These are phyloP conservation scores for Plasmopara halstedii DNA, from an alignment of 352 stramenopile species.

Conservation along the genomic window DNA sequence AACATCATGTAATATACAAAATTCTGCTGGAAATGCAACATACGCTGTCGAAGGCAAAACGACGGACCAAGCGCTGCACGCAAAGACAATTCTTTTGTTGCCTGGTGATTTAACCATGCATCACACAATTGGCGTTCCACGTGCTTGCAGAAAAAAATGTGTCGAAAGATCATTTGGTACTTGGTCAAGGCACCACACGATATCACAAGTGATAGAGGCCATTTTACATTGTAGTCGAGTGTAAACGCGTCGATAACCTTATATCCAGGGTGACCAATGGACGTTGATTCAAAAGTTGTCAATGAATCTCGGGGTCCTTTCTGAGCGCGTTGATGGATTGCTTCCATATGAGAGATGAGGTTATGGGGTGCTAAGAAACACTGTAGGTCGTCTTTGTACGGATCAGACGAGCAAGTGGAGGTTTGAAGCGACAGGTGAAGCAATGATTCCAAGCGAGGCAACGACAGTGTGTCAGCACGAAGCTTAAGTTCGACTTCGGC, in stretches of 20 bases:
- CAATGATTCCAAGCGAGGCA: constrained; percentile 89
- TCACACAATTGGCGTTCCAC: constrained; percentile 94
- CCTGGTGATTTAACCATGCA: constrained; percentile 95
- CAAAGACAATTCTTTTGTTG: constrained; percentile 86
- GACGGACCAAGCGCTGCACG: constrained; percentile 84
- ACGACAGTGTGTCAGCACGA: constrained; percentile 78
- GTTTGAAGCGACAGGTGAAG: constrained; percentile 92
- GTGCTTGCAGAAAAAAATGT: constrained; percentile 99
- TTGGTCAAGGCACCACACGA: constrained; percentile 91
- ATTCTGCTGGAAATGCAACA: constrained; percentile 99
- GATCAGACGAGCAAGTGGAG: constrained; percentile 81
- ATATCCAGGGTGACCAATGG: constrained; percentile 65
- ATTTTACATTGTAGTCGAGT: constrained; percentile 95
- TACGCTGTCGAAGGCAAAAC: constrained; percentile 95
- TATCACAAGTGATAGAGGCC: constrained; percentile 96
- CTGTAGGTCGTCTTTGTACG: constrained; percentile 88
- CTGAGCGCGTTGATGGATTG: constrained; percentile 82
- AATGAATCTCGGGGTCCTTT: constrained; percentile 57
- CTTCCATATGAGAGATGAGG: constrained; percentile 90
- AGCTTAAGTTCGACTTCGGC: constrained; percentile 92
- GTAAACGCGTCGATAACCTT: constrained; percentile 95
- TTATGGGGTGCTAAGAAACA: constrained; percentile 83
- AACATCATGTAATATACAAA: constrained; percentile 99
- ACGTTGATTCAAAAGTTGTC: constrained; percentile 64
- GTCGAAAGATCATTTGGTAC: constrained; percentile 98